A percentile compares a stretch with the other conserved stretches of the same genome.
These are phyloP conservation scores for Auricularia sp. DNA, from an alignment of 768 basidiomycete genomes.

Conservation along the genomic window DNA sequence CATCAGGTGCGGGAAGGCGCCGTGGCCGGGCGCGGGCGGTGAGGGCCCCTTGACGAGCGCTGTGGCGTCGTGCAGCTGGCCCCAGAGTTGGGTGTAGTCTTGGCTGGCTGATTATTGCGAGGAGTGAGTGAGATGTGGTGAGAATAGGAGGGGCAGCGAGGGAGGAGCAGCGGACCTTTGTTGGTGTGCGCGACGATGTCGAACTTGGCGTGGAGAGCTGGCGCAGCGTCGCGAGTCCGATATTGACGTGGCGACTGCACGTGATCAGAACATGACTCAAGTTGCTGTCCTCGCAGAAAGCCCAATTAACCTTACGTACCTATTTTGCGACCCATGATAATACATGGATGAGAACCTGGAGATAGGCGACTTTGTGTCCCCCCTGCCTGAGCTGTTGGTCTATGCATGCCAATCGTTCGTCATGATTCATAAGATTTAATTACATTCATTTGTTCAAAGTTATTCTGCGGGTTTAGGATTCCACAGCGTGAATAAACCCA, in stretches of 20 bases:
- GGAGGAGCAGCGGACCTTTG: constrained; percentile 33
- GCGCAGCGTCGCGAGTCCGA: constrained; percentile 71
- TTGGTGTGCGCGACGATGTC: constrained; percentile 68
- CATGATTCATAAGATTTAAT: no score
- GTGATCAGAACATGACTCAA: no score
- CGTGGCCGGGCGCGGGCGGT: constrained; percentile 58
- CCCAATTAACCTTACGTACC: no score
- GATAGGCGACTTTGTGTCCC: no score
- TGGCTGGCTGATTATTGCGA: no score
- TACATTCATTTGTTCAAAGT: no score
- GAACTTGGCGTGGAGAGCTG: constrained; percentile 75
- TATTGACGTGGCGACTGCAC: constrained; percentile 54
- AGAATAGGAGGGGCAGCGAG: not conserved
- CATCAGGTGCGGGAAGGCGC: constrained; percentile 64
- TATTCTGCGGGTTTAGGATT: no score
- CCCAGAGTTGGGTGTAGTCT: constrained; percentile 75
- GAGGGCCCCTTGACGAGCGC: constrained; percentile 53
- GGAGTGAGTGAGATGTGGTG: constrained; percentile 2
- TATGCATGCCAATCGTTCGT: no score
- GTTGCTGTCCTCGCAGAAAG: no score
- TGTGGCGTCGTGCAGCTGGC: constrained; percentile 53
- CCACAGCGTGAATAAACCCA: no score
- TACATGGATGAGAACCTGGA: no score
- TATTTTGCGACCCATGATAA: no score
- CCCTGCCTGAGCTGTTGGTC: not conserved